phyloP scores from a whole-genome alignment of 23 red algal genomes.

The Gracilaria vermiculophylla region DNA sequence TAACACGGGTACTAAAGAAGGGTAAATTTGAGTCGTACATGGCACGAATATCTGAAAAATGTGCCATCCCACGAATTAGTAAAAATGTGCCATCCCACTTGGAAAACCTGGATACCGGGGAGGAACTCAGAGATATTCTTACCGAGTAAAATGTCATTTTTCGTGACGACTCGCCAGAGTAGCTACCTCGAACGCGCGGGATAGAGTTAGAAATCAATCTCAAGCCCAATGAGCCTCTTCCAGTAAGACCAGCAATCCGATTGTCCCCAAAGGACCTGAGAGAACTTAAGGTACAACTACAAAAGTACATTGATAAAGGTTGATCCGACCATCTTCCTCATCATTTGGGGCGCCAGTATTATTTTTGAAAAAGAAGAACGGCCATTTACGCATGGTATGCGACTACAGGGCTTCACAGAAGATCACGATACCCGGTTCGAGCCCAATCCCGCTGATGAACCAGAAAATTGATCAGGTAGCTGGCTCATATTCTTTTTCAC shows the following conservation, averaged over 20 bases:
- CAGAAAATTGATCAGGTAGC: not conserved
- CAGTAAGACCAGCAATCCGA: conserved; percentile 1
- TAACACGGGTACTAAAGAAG: not conserved
- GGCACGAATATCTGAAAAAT: not conserved
- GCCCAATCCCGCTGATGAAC: not conserved
- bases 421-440: not conserved
- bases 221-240: not conserved
- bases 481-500: not conserved
- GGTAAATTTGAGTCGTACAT: conserved; percentile 16
- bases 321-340: not conserved
- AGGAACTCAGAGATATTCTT: conserved; percentile 4
- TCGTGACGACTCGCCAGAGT: not conserved
- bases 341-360: conserved; percentile 22
- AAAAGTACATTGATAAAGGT: conserved; percentile 22
- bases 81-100: not conserved
- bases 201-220: conserved; percentile 10
- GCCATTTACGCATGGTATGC: not conserved
- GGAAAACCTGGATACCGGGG: not conserved
- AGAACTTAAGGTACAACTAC: conserved; percentile 5
- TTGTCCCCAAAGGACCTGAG: not conserved
- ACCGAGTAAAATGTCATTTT: not conserved
- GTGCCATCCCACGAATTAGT: not conserved
- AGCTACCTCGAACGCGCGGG: not conserved
- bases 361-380: conserved; percentile 17
- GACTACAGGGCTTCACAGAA: not conserved